Percentiles rank a stretch among this genome's conserved stretches.
phyloP scores from a whole-genome alignment of 2,329 filamentous ascomycete species.

The Aotearoamyces nothofagi region DNA sequence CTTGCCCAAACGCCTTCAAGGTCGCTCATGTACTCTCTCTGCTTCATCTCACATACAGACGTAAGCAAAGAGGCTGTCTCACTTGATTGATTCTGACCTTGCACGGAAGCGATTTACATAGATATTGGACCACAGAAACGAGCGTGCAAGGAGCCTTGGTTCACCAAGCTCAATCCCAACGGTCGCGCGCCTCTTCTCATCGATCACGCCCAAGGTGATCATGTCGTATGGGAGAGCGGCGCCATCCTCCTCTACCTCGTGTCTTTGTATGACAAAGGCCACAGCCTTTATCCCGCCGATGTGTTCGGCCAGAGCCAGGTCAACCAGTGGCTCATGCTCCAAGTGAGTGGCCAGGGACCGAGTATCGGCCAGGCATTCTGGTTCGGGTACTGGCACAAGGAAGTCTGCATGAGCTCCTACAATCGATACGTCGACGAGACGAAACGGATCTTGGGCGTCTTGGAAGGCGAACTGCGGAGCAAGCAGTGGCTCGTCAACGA shows the following conservation, averaged over 20 bases:
- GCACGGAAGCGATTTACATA: too few relatives aligned
- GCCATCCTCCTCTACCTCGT: slow-evolving; percentile 10
- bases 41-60: neutral
- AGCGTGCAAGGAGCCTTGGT: slow-evolving; percentile 40
- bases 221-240: slow-evolving; percentile 19
- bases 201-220: slow-evolving; percentile 10
- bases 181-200: slow-evolving; percentile 19
- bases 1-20: neutral
- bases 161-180: slow-evolving; percentile 24
- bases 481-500: slow-evolving; percentile 23
- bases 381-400: slow-evolving; percentile 21
- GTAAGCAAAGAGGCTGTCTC: too few relatives aligned
- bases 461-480: slow-evolving; percentile 5
- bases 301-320: too few relatives aligned
- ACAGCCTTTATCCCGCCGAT: neutral
- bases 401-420: neutral
- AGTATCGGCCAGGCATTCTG: slow-evolving; percentile 6
- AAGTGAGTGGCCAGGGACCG: slow-evolving; percentile 1
- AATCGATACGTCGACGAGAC: slow-evolving; percentile 2
- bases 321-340: slow-evolving; percentile 1
- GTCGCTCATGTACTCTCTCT: neutral
- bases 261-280: neutral
- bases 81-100: too few relatives aligned
- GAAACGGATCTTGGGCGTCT: slow-evolving; percentile 1
- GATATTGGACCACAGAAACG: too few relatives aligned